Conservation (phyloP, 1,284 basidiomycete genomes). For the Leccinum angustisporum region DNA sequence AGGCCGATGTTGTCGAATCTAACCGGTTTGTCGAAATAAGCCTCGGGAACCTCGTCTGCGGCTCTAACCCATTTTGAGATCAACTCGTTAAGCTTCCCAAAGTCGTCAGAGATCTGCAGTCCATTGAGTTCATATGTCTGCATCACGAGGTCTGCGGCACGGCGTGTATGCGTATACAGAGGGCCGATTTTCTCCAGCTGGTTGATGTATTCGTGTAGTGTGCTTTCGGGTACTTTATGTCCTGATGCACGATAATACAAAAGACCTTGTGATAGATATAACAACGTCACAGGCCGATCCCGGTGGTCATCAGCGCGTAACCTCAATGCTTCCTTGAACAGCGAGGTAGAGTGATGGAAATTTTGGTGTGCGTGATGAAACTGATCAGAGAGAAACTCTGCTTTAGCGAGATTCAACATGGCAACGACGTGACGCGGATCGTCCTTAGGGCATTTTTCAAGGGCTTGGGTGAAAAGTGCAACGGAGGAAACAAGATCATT, state of each 20-base stretch:
- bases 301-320: conserved; percentile 3
- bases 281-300: conserved; percentile 12
- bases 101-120: background rate
- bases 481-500: no score
- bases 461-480: background rate
- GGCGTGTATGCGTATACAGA: background rate
- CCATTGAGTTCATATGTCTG: conserved; percentile 1
- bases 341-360: background rate
- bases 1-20: conserved; percentile 9
- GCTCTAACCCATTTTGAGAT: background rate
- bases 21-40: background rate
- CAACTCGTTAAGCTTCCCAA: conserved; percentile 2
- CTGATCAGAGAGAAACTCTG: conserved; percentile 2
- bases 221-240: background rate
- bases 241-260: background rate
- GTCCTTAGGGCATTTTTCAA: conserved; percentile 2
- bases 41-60: background rate
- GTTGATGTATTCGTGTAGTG: background rate
- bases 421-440: conserved; percentile 1
- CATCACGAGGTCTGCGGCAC: conserved; percentile 3
- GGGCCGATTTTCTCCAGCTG: background rate
- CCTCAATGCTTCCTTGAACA: conserved; percentile 6
- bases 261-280: conserved; percentile 10
- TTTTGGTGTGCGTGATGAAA: background rate
- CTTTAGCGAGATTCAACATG: conserved; percentile 16